A percentile compares a stretch with the other conserved stretches of the same genome.
These are phyloP conservation scores for Globisporangium radiosum DNA, from an alignment of 352 stramenopile species.

Conservation along the genomic window DNA sequence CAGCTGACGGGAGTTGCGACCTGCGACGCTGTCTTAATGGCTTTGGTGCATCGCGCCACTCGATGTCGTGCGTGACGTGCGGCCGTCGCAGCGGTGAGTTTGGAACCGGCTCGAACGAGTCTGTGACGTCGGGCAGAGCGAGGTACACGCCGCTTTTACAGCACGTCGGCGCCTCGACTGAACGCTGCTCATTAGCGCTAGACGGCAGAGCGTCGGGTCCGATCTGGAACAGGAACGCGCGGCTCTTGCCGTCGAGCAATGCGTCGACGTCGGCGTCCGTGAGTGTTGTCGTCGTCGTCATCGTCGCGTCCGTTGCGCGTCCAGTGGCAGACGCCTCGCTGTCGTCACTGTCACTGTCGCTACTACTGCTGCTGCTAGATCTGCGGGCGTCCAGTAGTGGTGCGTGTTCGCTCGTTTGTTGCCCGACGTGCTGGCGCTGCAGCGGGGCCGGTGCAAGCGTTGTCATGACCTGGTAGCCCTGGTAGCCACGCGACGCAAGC, in stretches of 20 bases:
- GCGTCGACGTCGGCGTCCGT: constrained; percentile 14
- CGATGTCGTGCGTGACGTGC: too few relatives aligned
- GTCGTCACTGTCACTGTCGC: neutral
- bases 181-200: too few relatives aligned
- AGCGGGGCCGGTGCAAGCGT: constrained; percentile 2
- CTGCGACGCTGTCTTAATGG: constrained; percentile 1
- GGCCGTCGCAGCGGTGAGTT: too few relatives aligned
- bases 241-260: constrained; percentile 12
- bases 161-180: neutral
- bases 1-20: constrained; percentile 23
- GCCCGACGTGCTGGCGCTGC: neutral
- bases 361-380: neutral
- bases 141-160: constrained; percentile 23
- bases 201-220: constrained; percentile 1
- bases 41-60: too few relatives aligned
- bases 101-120: neutral
- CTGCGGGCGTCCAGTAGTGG: too few relatives aligned
- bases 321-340: too few relatives aligned
- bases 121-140: constrained; percentile 18
- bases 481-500: neutral
- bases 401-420: neutral
- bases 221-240: constrained; percentile 18
- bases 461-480: constrained; percentile 8
- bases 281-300: neutral
- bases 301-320: neutral